Evolutionary conservation across 768 basidiomycete genomes (phyloP), one percentile per base, ranked within the genome.

Genomic region (Lepiota brunneoincarnata): DNA sequence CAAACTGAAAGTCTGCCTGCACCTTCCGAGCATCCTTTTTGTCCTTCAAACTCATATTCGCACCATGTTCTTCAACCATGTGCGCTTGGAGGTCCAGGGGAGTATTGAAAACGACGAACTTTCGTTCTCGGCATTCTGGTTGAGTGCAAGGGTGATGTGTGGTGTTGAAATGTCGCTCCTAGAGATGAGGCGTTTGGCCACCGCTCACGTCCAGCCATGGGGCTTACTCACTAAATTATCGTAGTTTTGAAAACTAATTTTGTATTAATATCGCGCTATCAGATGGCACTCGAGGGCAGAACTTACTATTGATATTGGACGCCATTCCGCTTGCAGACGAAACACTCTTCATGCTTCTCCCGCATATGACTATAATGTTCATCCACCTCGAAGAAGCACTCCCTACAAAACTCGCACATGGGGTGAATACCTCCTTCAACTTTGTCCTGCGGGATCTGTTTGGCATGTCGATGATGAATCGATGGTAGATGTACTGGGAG

Each of bases 341-440:
- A 97, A 67, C 96, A 98, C 63, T 98, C 95, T 68, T 99, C 96
- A 70, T 99, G 96, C 45, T 75, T 77, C 64, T 94, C 87, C 48
- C 95, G 83, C 87, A 98, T 91, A 68, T 99, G 97, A 20, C 84
- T 74, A 66, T 86, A 97, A n/a, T 98, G 72, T 62, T 94, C 94
- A 63, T 98, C 96, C 51, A 88, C 87, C n/a, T 87, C 75, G 66
- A 95, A 97, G 77, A 89, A 94, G 61, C 90, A 94, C 61, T 93
- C 89, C n/a, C 82, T 82, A 62, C 94, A 97, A 67, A 98, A 98
- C 62, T 83, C 83, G 67, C 92, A 95, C 1, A 89, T 61, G 0
- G 91, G 91, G 59, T 93, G 91, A 1, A 83, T 65, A 1, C 86
- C 88, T 10, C 88, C 85, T 54, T 89, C 88, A 10, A 84, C 70